Evolutionary conservation across 2,329 filamentous ascomycete genomes (phyloP).

Genomic region (Fusarium citri): DNA sequence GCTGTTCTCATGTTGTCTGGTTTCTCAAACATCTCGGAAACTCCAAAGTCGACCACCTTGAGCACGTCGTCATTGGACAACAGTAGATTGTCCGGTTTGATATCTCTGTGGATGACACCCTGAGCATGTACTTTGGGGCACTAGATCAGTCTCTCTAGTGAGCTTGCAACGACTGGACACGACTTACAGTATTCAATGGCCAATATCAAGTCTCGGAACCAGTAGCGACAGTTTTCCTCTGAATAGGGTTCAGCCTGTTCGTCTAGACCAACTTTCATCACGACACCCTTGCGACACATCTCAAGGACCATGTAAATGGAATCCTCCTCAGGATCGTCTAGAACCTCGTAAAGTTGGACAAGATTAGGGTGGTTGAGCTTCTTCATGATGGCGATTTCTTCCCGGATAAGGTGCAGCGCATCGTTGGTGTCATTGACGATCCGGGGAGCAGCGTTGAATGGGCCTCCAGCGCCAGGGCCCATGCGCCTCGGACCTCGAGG

Average conservation of each 20-base stretch:
- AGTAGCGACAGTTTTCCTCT: conserved; percentile 84
- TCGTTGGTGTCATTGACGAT: conserved; percentile 71
- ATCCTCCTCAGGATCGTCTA: conserved; percentile 95
- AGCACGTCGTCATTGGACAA: conserved; percentile 92
- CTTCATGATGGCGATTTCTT: conserved; percentile 99
- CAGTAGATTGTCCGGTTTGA: conserved; percentile 96
- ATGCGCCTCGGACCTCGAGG: conserved; percentile 52
- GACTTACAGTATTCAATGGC: conserved; percentile 90
- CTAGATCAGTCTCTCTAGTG: neutral
- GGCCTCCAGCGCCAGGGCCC: conserved; percentile 43
- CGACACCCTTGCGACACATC: conserved; percentile 97
- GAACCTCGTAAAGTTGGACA: conserved; percentile 91
- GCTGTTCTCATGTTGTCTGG: conserved; percentile 84
- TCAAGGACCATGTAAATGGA: conserved; percentile 99
- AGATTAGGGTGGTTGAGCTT: conserved; percentile 95
- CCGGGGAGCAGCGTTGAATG: conserved; percentile 45
- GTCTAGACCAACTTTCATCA: conserved; percentile 95
- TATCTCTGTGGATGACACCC: conserved; percentile 94
- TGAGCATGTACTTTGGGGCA: conserved; percentile 80
- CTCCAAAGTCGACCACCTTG: conserved; percentile 98
- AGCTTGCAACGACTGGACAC: neutral
- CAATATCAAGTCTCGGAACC: conserved; percentile 94
- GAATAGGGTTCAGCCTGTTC: conserved; percentile 85
- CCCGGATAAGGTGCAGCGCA: conserved; percentile 87
- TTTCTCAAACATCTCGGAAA: conserved; percentile 98